These are phyloP conservation scores for Colletotrichum salicis DNA, from an alignment of 2,329 filamentous ascomycete genomes.

Conservation along the genomic window DNA sequence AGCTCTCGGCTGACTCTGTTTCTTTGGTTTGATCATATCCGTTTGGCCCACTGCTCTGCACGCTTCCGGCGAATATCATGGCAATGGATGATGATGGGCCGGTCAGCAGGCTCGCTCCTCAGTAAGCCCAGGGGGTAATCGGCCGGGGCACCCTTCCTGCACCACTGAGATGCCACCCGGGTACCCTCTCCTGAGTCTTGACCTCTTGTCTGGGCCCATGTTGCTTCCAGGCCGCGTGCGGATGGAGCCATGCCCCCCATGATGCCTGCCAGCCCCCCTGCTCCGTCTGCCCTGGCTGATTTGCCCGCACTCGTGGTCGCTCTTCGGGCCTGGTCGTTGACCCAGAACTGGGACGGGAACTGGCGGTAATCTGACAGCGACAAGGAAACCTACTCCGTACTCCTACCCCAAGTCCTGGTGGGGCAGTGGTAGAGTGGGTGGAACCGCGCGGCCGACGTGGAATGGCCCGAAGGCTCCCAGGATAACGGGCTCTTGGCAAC, in stretches of 20 bases:
- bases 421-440: constrained; percentile 24
- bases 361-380: constrained; percentile 33
- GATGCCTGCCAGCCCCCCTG: constrained; percentile 7
- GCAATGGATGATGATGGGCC: constrained; percentile 17
- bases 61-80: constrained; percentile 26
- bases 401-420: constrained; percentile 21
- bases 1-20: neutral
- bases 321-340: constrained; percentile 6
- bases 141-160: constrained; percentile 5
- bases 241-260: constrained; percentile 28
- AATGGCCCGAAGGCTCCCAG: constrained; percentile 10
- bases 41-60: constrained; percentile 14
- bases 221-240: constrained; percentile 32
- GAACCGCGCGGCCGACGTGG: constrained; percentile 20
- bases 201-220: constrained; percentile 27
- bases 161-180: constrained; percentile 17
- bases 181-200: constrained; percentile 32
- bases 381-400: constrained; percentile 25
- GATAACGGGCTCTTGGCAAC: neutral
- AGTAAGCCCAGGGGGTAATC: constrained; percentile 11
- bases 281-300: constrained; percentile 1
- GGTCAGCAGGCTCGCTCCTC: constrained; percentile 13
- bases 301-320: constrained; percentile 8
- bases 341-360: constrained; percentile 27
- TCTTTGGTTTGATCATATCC: neutral